Conservation (phyloP, 176 grass and related monocot genomes). For the Ensete ventricosum region DNA sequence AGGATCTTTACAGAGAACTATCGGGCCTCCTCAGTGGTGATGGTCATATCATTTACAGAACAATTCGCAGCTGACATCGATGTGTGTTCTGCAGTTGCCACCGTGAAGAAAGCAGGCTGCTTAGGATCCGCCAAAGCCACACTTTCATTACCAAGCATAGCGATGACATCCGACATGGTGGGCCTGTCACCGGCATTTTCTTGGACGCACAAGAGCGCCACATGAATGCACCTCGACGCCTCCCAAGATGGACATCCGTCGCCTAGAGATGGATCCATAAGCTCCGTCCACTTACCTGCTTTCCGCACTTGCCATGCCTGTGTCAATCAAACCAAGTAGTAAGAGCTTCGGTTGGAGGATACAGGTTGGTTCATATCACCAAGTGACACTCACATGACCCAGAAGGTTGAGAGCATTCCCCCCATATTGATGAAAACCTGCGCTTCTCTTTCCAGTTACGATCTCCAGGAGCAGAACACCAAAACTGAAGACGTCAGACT, state of each 20-base stretch:
- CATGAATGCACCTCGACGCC: conserved; percentile 30
- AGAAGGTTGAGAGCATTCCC: conserved; percentile 36
- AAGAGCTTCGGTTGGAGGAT: not conserved
- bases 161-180: conserved; percentile 25
- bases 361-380: not conserved
- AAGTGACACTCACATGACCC: conserved; percentile 30
- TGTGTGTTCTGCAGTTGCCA: conserved; percentile 9
- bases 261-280: conserved; percentile 29
- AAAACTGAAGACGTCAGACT: conserved; percentile 54
- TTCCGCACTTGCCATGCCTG: conserved; percentile 62
- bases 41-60: conserved; percentile 32
- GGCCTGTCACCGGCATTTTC: conserved; percentile 34
- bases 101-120: conserved; percentile 41
- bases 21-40: conserved; percentile 13
- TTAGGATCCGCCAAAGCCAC: conserved; percentile 17
- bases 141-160: conserved; percentile 29
- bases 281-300: conserved; percentile 29
- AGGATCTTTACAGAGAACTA: not conserved
- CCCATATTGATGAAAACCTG: conserved; percentile 20
- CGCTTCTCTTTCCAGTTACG: conserved; percentile 37
- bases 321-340: not conserved
- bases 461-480: conserved; percentile 53
- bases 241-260: conserved; percentile 20
- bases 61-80: conserved; percentile 4
- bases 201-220: conserved; percentile 36